Conservation (phyloP, 176 grass and related monocot genomes). For the Tillandsia fasciculata region DNA sequence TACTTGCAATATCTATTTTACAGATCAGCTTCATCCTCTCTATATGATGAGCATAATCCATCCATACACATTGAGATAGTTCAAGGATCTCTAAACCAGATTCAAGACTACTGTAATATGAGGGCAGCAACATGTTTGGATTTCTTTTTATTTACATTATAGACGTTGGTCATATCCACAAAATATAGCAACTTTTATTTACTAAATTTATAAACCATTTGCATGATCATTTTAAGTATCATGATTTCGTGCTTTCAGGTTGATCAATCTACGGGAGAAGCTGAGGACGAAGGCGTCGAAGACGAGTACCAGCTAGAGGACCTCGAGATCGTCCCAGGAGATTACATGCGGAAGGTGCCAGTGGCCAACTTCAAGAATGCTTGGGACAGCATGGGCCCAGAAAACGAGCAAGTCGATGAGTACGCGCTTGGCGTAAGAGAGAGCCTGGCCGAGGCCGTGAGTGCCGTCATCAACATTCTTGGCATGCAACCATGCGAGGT, state of each 20-base stretch:
- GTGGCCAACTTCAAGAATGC: slow-evolving; percentile 95
- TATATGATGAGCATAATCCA: too few relatives aligned
- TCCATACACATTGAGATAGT: too few relatives aligned
- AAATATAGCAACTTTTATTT: too few relatives aligned
- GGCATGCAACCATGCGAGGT: slow-evolving; percentile 99
- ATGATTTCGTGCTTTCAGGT: slow-evolving; percentile 43
- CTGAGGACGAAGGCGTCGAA: slow-evolving; percentile 92
- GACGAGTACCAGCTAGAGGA: slow-evolving; percentile 98
- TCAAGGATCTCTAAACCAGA: too few relatives aligned
- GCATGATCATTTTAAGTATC: neutral
- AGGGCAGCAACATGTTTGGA: too few relatives aligned
- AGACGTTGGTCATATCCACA: too few relatives aligned
- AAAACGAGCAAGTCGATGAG: slow-evolving; percentile 74
- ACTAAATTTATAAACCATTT: too few relatives aligned
- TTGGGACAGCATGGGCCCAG: slow-evolving; percentile 85
- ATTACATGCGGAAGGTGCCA: slow-evolving; percentile 90
- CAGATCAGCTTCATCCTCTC: too few relatives aligned
- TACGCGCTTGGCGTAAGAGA: slow-evolving; percentile 93
- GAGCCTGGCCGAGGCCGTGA: slow-evolving; percentile 73
- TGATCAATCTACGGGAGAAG: slow-evolving; percentile 68
- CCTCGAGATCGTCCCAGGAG: slow-evolving; percentile 70
- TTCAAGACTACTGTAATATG: too few relatives aligned
- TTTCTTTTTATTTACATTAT: too few relatives aligned
- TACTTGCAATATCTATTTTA: too few relatives aligned
- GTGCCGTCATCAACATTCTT: slow-evolving; percentile 75